Conservation (phyloP, 805 yeast species). For the Saturnispora besseyi region DNA sequence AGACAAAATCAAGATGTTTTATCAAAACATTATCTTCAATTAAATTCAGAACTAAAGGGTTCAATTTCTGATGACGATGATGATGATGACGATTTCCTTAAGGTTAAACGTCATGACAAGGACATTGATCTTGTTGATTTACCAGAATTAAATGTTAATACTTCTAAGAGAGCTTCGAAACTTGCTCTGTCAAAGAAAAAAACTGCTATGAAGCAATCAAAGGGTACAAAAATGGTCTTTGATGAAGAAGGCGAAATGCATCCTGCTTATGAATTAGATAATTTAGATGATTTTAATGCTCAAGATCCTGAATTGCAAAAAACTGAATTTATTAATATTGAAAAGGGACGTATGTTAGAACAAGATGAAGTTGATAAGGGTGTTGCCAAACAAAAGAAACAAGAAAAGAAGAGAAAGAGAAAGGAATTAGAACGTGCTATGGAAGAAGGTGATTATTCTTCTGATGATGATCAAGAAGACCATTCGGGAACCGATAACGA, state of each 20-base stretch:
- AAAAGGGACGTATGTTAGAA: slow-evolving; percentile 55
- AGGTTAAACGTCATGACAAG: slow-evolving; percentile 73
- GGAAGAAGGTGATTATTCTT: slow-evolving; percentile 32
- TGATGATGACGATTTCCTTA: slow-evolving; percentile 75
- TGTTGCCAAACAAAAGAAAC: slow-evolving; percentile 65
- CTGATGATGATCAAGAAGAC: slow-evolving; percentile 22
- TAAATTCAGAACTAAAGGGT: slow-evolving; percentile 41
- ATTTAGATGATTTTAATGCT: slow-evolving; percentile 75
- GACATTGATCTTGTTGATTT: slow-evolving; percentile 53
- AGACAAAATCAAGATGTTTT: slow-evolving; percentile 87
- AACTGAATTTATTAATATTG: slow-evolving; percentile 55
- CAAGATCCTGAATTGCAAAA: slow-evolving; percentile 55
- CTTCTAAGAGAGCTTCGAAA: slow-evolving; percentile 78
- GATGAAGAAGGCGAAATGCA: slow-evolving; percentile 95
- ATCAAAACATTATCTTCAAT: slow-evolving; percentile 75
- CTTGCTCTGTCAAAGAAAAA: slow-evolving; percentile 82
- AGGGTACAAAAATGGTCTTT: slow-evolving; percentile 70
- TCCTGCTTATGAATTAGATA: slow-evolving; percentile 82
- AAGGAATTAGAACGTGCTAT: slow-evolving; percentile 63
- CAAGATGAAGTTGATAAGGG: slow-evolving; percentile 75
- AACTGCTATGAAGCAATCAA: slow-evolving; percentile 41
- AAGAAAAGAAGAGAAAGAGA: slow-evolving; percentile 83
- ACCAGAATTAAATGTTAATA: slow-evolving; percentile 45
- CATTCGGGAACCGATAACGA: slow-evolving; percentile 14
- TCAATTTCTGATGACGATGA: slow-evolving; percentile 37